phyloP scores from a whole-genome alignment of 768 basidiomycete genomes.

The Amanita pallidorosea region DNA sequence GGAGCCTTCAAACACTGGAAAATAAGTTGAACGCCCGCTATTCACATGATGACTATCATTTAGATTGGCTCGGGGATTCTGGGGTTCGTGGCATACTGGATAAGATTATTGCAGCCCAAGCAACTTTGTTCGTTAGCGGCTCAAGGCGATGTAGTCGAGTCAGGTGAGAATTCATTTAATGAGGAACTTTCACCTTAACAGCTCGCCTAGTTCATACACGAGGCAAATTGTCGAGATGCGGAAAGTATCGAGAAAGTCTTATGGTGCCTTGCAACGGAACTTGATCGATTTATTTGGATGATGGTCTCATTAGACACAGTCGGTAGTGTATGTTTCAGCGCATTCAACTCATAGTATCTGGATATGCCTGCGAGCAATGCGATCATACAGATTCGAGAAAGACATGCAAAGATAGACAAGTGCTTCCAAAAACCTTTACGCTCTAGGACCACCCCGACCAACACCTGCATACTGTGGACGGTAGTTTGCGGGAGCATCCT shows the following conservation, averaged over 20 bases:
- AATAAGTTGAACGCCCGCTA: slow-evolving; percentile 27
- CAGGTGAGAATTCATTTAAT: slow-evolving; percentile 24
- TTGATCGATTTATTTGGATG: slow-evolving; percentile 35
- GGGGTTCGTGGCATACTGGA: slow-evolving; percentile 48
- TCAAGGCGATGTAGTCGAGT: slow-evolving; percentile 32
- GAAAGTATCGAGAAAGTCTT: slow-evolving; percentile 13
- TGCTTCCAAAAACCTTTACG: slow-evolving; percentile 23
- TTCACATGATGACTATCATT: slow-evolving; percentile 11
- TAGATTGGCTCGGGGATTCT: slow-evolving; percentile 29
- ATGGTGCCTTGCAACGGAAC: slow-evolving; percentile 20
- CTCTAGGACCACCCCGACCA: slow-evolving; percentile 78
- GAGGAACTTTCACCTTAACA: not conserved
- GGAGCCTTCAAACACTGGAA: slow-evolving; percentile 24
- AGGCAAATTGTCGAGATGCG: slow-evolving; percentile 39
- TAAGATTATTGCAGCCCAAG: slow-evolving; percentile 39
- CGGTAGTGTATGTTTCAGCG: not conserved
- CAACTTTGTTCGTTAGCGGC: slow-evolving; percentile 41
- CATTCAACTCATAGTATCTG: not conserved
- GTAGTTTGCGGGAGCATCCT: slow-evolving; percentile 81
- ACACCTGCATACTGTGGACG: slow-evolving; percentile 83
- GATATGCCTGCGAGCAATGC: not conserved
- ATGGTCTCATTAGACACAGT: not conserved
- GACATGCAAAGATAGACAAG: not conserved
- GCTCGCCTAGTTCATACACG: slow-evolving; percentile 35
- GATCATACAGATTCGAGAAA: slow-evolving; percentile 3